A percentile compares a stretch with the other conserved stretches of the same genome.
Conservation (phyloP, 805 yeast genomes). For the Wickerhamiella vanderwaltii region DNA sequence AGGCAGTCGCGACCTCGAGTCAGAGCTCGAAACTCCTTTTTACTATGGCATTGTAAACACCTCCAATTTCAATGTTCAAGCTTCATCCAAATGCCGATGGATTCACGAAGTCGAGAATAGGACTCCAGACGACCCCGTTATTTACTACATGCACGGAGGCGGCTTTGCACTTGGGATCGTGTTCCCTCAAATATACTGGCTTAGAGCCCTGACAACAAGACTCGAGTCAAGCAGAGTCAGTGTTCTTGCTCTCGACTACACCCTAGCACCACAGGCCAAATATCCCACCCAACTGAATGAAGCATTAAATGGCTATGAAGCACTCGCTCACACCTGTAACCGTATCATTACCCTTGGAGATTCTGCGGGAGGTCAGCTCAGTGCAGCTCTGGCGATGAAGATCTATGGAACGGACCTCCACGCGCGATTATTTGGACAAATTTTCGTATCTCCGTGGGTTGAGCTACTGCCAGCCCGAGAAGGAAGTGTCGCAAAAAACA, state of each 20-base stretch:
- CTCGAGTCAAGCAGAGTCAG: conserved; percentile 14
- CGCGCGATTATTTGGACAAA: not conserved
- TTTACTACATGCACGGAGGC: conserved; percentile 23
- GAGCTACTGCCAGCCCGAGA: not conserved
- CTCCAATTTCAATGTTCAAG: not conserved
- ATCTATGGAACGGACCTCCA: not conserved
- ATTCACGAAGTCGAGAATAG: conserved; percentile 19
- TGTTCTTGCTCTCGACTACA: conserved; percentile 24
- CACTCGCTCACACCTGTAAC: conserved; percentile 15
- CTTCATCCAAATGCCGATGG: conserved; percentile 14
- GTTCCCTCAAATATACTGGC: conserved; percentile 18
- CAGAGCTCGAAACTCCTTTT: not conserved
- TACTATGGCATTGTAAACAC: no score
- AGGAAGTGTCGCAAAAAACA: not conserved
- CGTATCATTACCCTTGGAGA: conserved; percentile 23
- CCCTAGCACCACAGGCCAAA: conserved; percentile 19
- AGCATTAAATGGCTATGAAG: conserved; percentile 15
- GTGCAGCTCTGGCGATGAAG: conserved; percentile 9
- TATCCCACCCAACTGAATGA: conserved; percentile 22
- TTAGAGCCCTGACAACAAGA: not conserved
- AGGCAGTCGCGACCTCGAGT: not conserved
- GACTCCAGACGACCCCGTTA: conserved; percentile 19
- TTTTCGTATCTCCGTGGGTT: conserved; percentile 6
- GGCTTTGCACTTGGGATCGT: conserved; percentile 19
- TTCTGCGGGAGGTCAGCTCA: conserved; percentile 25